These are phyloP conservation scores for Aristolochia fimbriata DNA, from an alignment of 164 flowering plant species.

Conservation along the genomic window DNA sequence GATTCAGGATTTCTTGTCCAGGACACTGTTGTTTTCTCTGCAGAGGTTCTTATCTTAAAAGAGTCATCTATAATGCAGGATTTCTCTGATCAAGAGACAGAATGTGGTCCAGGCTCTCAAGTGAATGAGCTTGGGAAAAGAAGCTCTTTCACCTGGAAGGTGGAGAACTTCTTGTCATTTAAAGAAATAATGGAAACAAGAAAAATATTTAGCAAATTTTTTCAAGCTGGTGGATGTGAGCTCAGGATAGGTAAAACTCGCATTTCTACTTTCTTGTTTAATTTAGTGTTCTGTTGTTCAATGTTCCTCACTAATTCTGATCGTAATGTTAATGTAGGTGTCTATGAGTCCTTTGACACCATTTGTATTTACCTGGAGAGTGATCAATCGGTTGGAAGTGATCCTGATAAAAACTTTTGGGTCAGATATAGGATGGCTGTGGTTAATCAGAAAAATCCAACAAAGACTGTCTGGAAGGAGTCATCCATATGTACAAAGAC, in stretches of 20 bases:
- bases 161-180: slow-evolving; percentile 90
- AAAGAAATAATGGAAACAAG: slow-evolving; percentile 97
- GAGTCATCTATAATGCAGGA: slow-evolving; percentile 75
- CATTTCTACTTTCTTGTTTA: slow-evolving; percentile 5
- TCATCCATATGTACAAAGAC: slow-evolving; percentile 97
- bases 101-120: slow-evolving; percentile 27
- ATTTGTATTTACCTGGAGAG: slow-evolving; percentile 95
- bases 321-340: slow-evolving; percentile 37
- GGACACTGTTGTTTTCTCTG: slow-evolving; percentile 85
- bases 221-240: slow-evolving; percentile 98
- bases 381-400: slow-evolving; percentile 86
- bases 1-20: slow-evolving; percentile 94
- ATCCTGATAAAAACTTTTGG: slow-evolving; percentile 95
- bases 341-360: slow-evolving; percentile 93
- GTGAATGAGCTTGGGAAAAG: slow-evolving; percentile 36
- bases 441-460: slow-evolving; percentile 81
- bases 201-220: slow-evolving; percentile 93
- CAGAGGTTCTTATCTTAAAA: slow-evolving; percentile 95
- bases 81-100: slow-evolving; percentile 41
- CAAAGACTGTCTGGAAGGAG: slow-evolving; percentile 94
- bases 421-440: slow-evolving; percentile 91
- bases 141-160: slow-evolving; percentile 90
- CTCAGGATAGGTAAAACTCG: slow-evolving; percentile 79
- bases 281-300: background rate
- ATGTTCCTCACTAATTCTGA: background rate